Conservation (phyloP, 2,329 filamentous ascomycete species). For the Xylaria sp. region DNA sequence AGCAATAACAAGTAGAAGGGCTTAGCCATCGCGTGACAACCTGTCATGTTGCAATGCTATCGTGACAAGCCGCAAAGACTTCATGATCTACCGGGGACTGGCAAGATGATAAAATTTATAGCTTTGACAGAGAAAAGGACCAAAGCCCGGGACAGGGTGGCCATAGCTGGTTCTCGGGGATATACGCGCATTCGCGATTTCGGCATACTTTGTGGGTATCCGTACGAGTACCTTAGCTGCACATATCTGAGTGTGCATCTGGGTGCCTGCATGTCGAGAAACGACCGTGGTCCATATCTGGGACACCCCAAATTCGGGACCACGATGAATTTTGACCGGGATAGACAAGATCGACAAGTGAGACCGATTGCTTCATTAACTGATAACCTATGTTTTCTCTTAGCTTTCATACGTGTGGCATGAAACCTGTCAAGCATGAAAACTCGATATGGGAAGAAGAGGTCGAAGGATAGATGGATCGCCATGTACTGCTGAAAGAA, state of each 20-base stretch:
- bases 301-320: slow-evolving; percentile 12
- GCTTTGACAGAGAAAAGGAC: neutral
- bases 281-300: slow-evolving; percentile 11
- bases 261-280: slow-evolving; percentile 22
- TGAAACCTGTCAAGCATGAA: neutral
- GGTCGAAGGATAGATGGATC: neutral
- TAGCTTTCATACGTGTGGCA: neutral
- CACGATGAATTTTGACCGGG: slow-evolving; percentile 10
- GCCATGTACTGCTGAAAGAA: neutral
- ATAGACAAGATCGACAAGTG: slow-evolving; percentile 7
- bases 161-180: slow-evolving; percentile 6
- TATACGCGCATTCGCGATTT: slow-evolving; percentile 14
- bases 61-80: slow-evolving; percentile 2
- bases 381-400: neutral
- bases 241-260: slow-evolving; percentile 6
- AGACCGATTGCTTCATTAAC: slow-evolving; percentile 10
- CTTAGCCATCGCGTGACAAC: slow-evolving; percentile 24
- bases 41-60: slow-evolving; percentile 11
- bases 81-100: slow-evolving; percentile 1
- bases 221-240: slow-evolving; percentile 8
- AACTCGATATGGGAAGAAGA: slow-evolving; percentile 1
- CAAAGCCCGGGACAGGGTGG: neutral
- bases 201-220: slow-evolving; percentile 17
- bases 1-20: slow-evolving; percentile 19
- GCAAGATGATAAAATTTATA: slow-evolving; percentile 9